A percentile compares a stretch with the other conserved stretches of the same genome.
phyloP scores from a whole-genome alignment of 2,329 filamentous ascomycete genomes.

The Aspergillus udagawae region DNA sequence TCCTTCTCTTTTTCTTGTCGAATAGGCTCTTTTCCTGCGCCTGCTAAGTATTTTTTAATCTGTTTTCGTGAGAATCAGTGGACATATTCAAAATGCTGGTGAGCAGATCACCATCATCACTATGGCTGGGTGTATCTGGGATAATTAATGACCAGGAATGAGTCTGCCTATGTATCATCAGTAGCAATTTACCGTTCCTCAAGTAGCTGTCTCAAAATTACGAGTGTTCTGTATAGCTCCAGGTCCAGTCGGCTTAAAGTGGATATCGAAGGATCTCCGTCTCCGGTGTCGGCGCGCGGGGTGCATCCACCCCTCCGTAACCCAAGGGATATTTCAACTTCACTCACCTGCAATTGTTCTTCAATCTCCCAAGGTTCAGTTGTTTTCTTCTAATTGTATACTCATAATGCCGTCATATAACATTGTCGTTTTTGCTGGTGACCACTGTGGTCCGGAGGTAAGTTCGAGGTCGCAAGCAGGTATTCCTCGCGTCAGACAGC shows the following conservation, averaged over 20 bases:
- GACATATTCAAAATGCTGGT: background rate
- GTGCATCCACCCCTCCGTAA: slow-evolving; percentile 16
- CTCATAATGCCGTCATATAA: slow-evolving; percentile 65
- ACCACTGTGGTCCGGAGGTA: slow-evolving; percentile 85
- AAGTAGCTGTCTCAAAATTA: background rate
- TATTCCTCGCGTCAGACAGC: background rate
- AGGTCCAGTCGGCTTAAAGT: background rate
- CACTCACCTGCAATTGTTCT: slow-evolving; percentile 6
- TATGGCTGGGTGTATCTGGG: background rate
- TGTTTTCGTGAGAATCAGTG: slow-evolving; percentile 9
- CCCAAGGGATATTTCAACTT: slow-evolving; percentile 2
- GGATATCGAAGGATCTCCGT: background rate
- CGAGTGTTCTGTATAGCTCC: background rate
- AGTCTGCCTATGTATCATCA: background rate
- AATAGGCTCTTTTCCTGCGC: slow-evolving; percentile 5
- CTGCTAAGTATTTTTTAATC: slow-evolving; percentile 16
- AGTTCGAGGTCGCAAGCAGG: slow-evolving; percentile 22
- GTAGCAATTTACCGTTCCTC: background rate
- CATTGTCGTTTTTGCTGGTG: slow-evolving; percentile 76
- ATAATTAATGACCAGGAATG: background rate
- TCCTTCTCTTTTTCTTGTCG: slow-evolving; percentile 7
- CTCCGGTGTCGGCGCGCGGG: slow-evolving; percentile 28
- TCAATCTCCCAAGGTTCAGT: slow-evolving; percentile 15
- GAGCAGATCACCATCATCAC: background rate
- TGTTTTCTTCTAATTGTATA: slow-evolving; percentile 6